A percentile compares a stretch with the other conserved stretches of the same genome.
Evolutionary conservation across 2,329 filamentous ascomycete genomes (phyloP).

Genomic region (Talaromyces rugulosus): DNA sequence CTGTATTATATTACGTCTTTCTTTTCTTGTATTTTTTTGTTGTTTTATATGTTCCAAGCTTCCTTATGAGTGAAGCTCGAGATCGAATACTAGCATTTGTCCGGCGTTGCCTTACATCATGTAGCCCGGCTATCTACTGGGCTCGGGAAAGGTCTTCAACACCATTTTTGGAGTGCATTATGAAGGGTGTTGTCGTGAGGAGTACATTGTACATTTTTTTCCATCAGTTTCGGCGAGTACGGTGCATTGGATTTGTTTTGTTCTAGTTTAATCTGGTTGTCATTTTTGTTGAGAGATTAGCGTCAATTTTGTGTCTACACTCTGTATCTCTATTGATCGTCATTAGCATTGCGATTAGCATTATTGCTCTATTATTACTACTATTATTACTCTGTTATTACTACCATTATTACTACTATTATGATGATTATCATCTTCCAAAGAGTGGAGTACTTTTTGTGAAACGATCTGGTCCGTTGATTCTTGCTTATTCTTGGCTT

Average conservation of each 20-base stretch:
- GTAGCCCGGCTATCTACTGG: background rate
- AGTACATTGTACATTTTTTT: background rate
- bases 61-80: background rate
- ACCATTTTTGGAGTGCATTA: constrained; percentile 1
- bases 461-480: background rate
- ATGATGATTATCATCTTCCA: too few species aligned
- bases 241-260: background rate
- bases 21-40: background rate
- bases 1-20: background rate
- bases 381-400: background rate
- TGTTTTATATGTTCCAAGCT: background rate
- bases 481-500: too few species aligned
- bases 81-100: background rate
- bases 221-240: background rate
- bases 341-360: background rate
- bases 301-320: background rate
- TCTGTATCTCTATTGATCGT: background rate
- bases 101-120: background rate
- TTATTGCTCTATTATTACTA: background rate
- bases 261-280: background rate
- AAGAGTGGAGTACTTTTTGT: background rate
- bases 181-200: background rate
- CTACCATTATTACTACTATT: background rate
- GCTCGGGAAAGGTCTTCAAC: background rate
- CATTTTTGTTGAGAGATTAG: background rate